Percentiles rank a stretch among this genome's conserved stretches.
These are phyloP conservation scores for Ascochyta fabae DNA, from an alignment of 2,329 filamentous ascomycete species.

Conservation along the genomic window DNA sequence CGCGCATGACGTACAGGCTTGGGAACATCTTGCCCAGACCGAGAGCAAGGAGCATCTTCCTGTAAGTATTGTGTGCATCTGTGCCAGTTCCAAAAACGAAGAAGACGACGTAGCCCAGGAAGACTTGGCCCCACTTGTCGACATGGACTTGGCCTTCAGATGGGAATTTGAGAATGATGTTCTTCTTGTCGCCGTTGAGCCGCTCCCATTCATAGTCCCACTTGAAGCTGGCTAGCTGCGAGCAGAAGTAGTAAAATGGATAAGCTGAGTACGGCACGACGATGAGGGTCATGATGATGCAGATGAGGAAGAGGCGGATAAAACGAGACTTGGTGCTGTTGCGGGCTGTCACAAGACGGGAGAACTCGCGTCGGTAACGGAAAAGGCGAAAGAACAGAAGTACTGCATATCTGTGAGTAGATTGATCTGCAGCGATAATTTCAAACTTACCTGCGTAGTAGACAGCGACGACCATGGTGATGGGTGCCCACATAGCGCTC, in stretches of 20 bases:
- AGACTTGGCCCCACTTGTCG: slow-evolving; percentile 65
- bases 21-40: slow-evolving; percentile 43
- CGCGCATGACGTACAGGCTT: slow-evolving; percentile 28
- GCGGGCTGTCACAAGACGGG: slow-evolving; percentile 60
- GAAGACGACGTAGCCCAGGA: slow-evolving; percentile 63
- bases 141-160: slow-evolving; percentile 55
- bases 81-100: slow-evolving; percentile 69
- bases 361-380: slow-evolving; percentile 65
- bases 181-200: slow-evolving; percentile 61
- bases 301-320: slow-evolving; percentile 65
- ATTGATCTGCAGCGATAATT: background rate
- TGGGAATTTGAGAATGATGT: slow-evolving; percentile 56
- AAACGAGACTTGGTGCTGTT: slow-evolving; percentile 66
- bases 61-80: slow-evolving; percentile 57
- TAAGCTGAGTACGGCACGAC: slow-evolving; percentile 60
- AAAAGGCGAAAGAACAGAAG: slow-evolving; percentile 66
- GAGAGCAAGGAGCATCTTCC: slow-evolving; percentile 28
- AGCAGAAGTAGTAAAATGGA: slow-evolving; percentile 55
- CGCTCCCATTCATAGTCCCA: slow-evolving; percentile 59
- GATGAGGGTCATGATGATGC: slow-evolving; percentile 56
- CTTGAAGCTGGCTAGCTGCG: slow-evolving; percentile 30
- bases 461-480: slow-evolving; percentile 60
- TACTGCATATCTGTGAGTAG: slow-evolving; percentile 50
- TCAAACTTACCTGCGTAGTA: slow-evolving; percentile 64
- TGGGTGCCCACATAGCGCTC: slow-evolving; percentile 61